phyloP scores from a whole-genome alignment of 1,284 basidiomycete species.

The Irpex lacteus region DNA sequence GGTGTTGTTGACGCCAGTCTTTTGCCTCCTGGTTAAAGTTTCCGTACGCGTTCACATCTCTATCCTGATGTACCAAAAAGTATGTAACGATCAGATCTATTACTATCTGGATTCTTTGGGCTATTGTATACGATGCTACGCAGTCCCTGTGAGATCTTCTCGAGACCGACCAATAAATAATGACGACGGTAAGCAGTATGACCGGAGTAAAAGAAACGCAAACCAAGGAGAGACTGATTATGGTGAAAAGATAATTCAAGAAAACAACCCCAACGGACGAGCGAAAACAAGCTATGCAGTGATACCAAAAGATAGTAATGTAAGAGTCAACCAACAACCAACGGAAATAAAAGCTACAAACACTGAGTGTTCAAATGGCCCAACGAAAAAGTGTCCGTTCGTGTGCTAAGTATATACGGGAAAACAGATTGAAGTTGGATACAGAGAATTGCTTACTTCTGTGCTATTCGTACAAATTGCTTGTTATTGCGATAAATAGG shows the following conservation, averaged over 20 bases:
- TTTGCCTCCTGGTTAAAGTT: slow-evolving; percentile 80
- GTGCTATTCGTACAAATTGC: neutral
- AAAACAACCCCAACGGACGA: neutral
- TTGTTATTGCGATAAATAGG: neutral
- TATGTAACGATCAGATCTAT: neutral
- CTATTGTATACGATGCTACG: neutral
- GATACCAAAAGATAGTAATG: neutral
- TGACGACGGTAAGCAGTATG: too few relatives aligned
- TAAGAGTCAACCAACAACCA: neutral
- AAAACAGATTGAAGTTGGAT: neutral
- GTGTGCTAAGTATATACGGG: slow-evolving; percentile 2
- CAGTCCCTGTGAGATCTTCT: neutral
- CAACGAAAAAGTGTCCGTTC: slow-evolving; percentile 1
- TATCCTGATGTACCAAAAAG: neutral
- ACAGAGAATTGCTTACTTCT: neutral
- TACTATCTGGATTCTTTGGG: neutral
- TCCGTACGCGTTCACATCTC: neutral
- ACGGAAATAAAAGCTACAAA: slow-evolving; percentile 5
- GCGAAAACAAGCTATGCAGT: neutral
- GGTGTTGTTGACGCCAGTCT: slow-evolving; percentile 79
- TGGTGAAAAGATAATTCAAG: neutral
- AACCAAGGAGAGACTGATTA: neutral
- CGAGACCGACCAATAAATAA: neutral
- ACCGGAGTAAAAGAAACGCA: neutral
- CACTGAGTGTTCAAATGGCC: neutral